A percentile compares a stretch with the other conserved stretches of the same genome.
Evolutionary conservation across 2,329 filamentous ascomycete species (phyloP).

Genomic region (Magnaporthiopsis incrustans): DNA sequence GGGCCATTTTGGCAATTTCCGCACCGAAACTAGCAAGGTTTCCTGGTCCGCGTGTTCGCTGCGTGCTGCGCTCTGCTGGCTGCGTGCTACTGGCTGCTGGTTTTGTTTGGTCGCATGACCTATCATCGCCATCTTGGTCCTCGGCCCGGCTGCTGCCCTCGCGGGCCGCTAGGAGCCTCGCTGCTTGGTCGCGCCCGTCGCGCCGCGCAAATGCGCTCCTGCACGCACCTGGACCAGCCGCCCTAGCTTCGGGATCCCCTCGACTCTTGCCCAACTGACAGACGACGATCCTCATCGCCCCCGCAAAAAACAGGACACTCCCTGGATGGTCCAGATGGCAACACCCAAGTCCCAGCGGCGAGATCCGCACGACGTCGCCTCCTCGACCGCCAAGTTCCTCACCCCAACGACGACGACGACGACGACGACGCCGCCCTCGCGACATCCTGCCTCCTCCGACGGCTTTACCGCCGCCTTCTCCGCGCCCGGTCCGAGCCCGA

Average conservation of each 20-base stretch:
- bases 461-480: slow-evolving; percentile 22
- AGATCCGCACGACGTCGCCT: slow-evolving; percentile 20
- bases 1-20: neutral
- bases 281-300: neutral
- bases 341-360: slow-evolving; percentile 32
- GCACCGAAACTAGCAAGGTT: neutral
- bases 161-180: neutral
- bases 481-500: slow-evolving; percentile 48
- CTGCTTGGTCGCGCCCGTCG: neutral
- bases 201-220: neutral
- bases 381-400: slow-evolving; percentile 17
- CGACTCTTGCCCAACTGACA: neutral
- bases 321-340: slow-evolving; percentile 48
- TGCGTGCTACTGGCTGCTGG: too few species aligned
- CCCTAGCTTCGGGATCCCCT: neutral
- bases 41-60: neutral
- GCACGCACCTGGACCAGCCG: neutral
- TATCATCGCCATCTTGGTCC: neutral
- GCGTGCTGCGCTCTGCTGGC: neutral
- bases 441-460: slow-evolving; percentile 21
- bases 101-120: neutral
- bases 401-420: slow-evolving; percentile 7
- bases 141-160: neutral
- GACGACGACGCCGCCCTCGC: slow-evolving; percentile 10
- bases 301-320: slow-evolving; percentile 28